phyloP scores from a whole-genome alignment of 1,284 basidiomycete genomes.

The Pseudozyma flocculosa region DNA sequence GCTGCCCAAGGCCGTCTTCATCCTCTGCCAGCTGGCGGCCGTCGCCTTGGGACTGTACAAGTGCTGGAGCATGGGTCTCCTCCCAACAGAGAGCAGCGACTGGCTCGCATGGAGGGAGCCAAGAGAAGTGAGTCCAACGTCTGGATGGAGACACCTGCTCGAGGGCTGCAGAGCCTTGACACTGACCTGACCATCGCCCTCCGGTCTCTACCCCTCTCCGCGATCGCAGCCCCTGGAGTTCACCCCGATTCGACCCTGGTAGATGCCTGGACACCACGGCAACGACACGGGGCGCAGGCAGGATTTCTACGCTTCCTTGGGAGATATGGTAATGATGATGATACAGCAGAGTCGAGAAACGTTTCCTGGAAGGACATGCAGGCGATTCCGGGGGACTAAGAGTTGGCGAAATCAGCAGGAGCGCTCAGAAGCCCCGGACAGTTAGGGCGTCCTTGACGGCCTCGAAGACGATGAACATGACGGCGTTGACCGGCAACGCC shows the following conservation, averaged over 20 bases:
- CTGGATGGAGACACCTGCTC: too few species aligned
- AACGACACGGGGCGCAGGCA: too few species aligned
- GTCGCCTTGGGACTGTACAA: conserved; percentile 52
- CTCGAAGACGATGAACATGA: conserved; percentile 43
- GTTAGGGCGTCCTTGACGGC: conserved; percentile 19
- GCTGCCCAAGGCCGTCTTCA: conserved; percentile 43
- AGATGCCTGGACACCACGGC: too few species aligned
- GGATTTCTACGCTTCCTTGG: too few species aligned
- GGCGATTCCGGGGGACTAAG: too few species aligned
- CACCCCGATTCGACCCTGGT: conserved; percentile 21
- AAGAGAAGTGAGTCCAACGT: conserved; percentile 33
- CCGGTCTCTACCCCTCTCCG: too few species aligned
- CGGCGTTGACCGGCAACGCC: conserved; percentile 47
- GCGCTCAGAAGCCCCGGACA: conserved; percentile 2
- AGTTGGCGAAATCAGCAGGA: too few species aligned
- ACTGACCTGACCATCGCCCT: too few species aligned
- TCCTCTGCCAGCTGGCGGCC: conserved; percentile 44
- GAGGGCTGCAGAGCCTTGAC: not conserved
- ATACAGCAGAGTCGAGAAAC: too few species aligned
- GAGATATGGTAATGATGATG: too few species aligned
- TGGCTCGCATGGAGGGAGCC: conserved; percentile 55
- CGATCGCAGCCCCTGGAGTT: conserved; percentile 38
- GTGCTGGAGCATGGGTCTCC: conserved; percentile 56
- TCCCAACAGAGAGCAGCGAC: conserved; percentile 56
- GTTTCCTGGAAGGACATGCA: too few species aligned